These are phyloP conservation scores for Lecanicillium sp. DNA, from an alignment of 2,329 filamentous ascomycete genomes.

Conservation along the genomic window DNA sequence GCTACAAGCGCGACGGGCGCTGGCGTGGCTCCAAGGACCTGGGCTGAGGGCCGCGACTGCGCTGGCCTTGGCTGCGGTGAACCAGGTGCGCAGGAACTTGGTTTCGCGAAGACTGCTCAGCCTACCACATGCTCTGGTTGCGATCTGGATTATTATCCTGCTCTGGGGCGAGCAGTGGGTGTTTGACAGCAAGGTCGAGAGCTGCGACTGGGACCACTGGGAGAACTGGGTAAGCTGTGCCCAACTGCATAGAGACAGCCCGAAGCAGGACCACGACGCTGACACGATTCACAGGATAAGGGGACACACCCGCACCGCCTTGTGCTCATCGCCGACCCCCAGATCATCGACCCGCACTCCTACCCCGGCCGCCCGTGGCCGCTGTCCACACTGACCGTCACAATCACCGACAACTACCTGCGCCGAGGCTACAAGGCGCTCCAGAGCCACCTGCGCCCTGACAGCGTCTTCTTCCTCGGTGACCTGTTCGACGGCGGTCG, in stretches of 20 bases:
- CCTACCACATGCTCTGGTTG: slow-evolving; percentile 61
- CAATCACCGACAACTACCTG: slow-evolving; percentile 83
- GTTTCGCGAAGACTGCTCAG: slow-evolving; percentile 47
- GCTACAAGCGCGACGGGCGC: slow-evolving; percentile 26
- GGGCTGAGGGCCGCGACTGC: slow-evolving; percentile 31
- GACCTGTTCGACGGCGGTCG: slow-evolving; percentile 94
- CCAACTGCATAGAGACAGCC: too few species aligned
- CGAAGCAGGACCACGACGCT: slow-evolving; percentile 16
- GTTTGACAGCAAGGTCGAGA: slow-evolving; percentile 63
- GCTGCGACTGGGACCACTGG: slow-evolving; percentile 81
- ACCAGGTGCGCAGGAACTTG: slow-evolving; percentile 37
- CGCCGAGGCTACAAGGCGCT: slow-evolving; percentile 74
- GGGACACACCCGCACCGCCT: slow-evolving; percentile 77
- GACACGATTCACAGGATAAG: slow-evolving; percentile 53
- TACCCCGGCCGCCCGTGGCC: slow-evolving; percentile 73
- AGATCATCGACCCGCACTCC: slow-evolving; percentile 90
- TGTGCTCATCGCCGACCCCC: slow-evolving; percentile 81
- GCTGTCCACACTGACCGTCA: slow-evolving; percentile 45
- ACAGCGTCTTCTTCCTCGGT: slow-evolving; percentile 84
- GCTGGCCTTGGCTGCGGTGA: slow-evolving; percentile 23
- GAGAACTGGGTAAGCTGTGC: slow-evolving; percentile 72
- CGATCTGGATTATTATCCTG: slow-evolving; percentile 69
- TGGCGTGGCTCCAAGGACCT: slow-evolving; percentile 37
- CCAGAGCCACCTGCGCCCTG: slow-evolving; percentile 69
- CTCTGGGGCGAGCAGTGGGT: slow-evolving; percentile 81